A percentile compares a stretch with the other conserved stretches of the same genome.
Conservation (phyloP, 805 yeast genomes). For the Nakazawaea molendinolei region DNA sequence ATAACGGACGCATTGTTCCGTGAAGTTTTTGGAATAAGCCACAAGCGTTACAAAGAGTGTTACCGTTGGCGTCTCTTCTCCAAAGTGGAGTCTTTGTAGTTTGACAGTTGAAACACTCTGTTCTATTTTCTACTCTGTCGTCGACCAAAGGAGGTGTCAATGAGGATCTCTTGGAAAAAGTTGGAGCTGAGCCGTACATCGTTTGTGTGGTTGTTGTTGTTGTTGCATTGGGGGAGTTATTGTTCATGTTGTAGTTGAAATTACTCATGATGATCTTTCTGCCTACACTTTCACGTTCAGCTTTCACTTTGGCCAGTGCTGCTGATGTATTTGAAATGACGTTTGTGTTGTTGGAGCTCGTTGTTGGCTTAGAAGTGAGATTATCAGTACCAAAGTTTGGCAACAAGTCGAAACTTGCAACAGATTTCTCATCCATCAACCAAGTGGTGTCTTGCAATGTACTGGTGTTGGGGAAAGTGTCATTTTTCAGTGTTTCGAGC, state of each 20-base stretch:
- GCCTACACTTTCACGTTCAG: conserved; percentile 9
- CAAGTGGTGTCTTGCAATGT: background rate
- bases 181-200: conserved; percentile 1
- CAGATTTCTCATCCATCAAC: background rate
- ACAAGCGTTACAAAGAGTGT: conserved; percentile 59
- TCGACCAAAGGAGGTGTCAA: background rate
- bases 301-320: conserved; percentile 1
- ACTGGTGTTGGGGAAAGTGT: background rate
- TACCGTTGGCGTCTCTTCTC: conserved; percentile 54
- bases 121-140: conserved; percentile 10
- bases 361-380: too few species aligned
- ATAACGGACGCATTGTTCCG: conserved; percentile 55
- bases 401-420: background rate
- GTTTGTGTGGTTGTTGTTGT: background rate
- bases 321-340: too few species aligned
- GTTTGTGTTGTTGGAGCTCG: too few species aligned
- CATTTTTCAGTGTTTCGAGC: background rate
- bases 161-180: conserved; percentile 4
- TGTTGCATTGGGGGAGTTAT: conserved; percentile 5
- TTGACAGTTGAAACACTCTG: conserved; percentile 51
- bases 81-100: conserved; percentile 57
- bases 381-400: too few species aligned
- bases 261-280: conserved; percentile 11
- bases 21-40: conserved; percentile 55
- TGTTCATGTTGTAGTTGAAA: conserved; percentile 8